phyloP scores from a whole-genome alignment of 768 basidiomycete genomes.

The Heimioporus sp. region DNA sequence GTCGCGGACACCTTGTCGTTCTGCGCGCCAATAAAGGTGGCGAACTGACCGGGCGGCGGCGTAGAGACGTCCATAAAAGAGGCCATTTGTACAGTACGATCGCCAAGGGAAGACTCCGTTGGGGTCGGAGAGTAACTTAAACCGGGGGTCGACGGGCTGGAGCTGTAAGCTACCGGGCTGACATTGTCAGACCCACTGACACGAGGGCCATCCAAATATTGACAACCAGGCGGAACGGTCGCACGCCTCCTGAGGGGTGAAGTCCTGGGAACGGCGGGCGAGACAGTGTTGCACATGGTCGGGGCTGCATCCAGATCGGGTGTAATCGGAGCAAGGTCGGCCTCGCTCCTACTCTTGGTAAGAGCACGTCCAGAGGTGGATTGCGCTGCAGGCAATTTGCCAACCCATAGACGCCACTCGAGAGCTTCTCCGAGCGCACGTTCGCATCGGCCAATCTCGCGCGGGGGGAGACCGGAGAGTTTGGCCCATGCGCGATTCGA shows the following conservation, averaged over 20 bases:
- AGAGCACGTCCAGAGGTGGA: conserved; percentile 39
- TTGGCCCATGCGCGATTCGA: conserved; percentile 95
- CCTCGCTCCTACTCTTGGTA: conserved; percentile 53
- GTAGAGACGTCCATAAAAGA: conserved; percentile 46
- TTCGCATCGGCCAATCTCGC: conserved; percentile 88
- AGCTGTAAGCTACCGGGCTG: conserved; percentile 27
- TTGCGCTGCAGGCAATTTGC: conserved; percentile 51
- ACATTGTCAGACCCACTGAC: neutral
- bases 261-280: conserved; percentile 13
- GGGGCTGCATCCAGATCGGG: conserved; percentile 3
- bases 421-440: conserved; percentile 83
- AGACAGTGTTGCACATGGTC: conserved; percentile 1
- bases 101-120: conserved; percentile 54
- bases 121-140: conserved; percentile 61
- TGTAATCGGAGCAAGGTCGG: conserved; percentile 19
- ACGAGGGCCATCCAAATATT: conserved; percentile 16
- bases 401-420: conserved; percentile 92
- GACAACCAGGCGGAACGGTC: conserved; percentile 41
- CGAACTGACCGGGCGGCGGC: conserved; percentile 36
- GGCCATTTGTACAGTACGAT: conserved; percentile 56
- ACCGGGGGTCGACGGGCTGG: conserved; percentile 53
- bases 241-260: conserved; percentile 38
- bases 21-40: conserved; percentile 33
- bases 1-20: conserved; percentile 31
- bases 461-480: conserved; percentile 80